Base-by-base conservation (phyloP, 192 early-diverging fungal genomes). In the Coemansia sp. region DNA sequence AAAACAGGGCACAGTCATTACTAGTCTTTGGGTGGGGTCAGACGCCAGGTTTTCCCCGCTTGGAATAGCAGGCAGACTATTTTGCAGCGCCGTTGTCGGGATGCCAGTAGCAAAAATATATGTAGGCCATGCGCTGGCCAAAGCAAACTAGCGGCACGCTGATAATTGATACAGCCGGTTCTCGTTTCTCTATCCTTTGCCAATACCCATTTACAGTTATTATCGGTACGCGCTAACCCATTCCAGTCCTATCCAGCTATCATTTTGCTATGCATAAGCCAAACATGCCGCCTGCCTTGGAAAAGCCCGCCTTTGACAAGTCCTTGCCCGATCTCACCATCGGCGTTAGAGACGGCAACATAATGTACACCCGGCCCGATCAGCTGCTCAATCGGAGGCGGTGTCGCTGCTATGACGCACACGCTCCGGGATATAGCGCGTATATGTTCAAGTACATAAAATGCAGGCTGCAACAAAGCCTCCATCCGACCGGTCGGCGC, bases 291-390 rank as follows among this genome's bases (percentile, higher is more conserved):
- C 12, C 20, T 20, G 35, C 16, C 34, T 60, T 63, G 47, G 66
- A 72, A 36, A 69, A 20, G 33, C 53, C 41, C 33, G 23, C 4
- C 5, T 63, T 81, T 2, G 62, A 72, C 20, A 64, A 25, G 10
- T 69, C 73, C 28, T 35, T 81, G 55, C 74, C 79, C 0, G 67
- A 76, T 47, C 67, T 82, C 37, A 73, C 74, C 2, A 76, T 82
- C 13, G 66, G 70, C 14, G 73, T 82, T 25, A 69, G 38, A 38
- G 79, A 82, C 34, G 73, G 74, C 7, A 73, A 76, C 28, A 12
- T 73, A 9, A 56, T 75, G 67, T 82, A 76, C 38, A 82, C 79
- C 14, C 48, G 33, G 11, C 74, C 74, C 0, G 69, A 73, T 3
- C 73, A 82, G 56, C 61, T 81, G 4, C 41, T 73, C n/a, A 76